phyloP scores from a whole-genome alignment of 805 yeast species.

The Kazachstania taianensis region DNA sequence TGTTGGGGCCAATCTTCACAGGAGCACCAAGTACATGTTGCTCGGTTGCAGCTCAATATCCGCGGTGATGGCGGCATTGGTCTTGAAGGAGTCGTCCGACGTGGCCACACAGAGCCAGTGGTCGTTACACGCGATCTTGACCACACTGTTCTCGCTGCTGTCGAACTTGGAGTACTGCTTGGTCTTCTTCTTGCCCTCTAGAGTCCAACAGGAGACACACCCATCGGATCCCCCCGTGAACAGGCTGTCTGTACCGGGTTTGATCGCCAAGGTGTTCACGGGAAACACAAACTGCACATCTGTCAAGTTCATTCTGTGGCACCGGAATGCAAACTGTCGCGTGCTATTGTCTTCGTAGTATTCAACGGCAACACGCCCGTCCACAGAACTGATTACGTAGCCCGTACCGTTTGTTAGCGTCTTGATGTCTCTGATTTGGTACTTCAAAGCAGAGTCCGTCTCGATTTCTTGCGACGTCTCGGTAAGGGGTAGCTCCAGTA shows the following conservation, averaged over 20 bases:
- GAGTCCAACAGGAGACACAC: constrained; percentile 81
- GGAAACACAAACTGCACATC: constrained; percentile 57
- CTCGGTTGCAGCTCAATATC: constrained; percentile 18
- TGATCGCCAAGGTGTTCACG: constrained; percentile 69
- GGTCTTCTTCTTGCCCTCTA: constrained; percentile 67
- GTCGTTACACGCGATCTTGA: constrained; percentile 28
- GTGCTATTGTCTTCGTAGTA: constrained; percentile 39
- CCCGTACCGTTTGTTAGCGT: constrained; percentile 46
- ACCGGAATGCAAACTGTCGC: constrained; percentile 65
- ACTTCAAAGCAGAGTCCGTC: constrained; percentile 52
- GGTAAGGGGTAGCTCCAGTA: constrained; percentile 11
- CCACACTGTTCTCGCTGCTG: constrained; percentile 34
- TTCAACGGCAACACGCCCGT: constrained; percentile 73
- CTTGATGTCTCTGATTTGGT: constrained; percentile 49
- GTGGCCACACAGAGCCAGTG: constrained; percentile 35
- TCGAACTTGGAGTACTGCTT: constrained; percentile 52
- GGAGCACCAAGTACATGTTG: constrained; percentile 13
- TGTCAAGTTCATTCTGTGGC: constrained; percentile 48
- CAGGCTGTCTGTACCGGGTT: constrained; percentile 66
- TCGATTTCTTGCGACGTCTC: constrained; percentile 3
- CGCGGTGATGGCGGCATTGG: constrained; percentile 20
- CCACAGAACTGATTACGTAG: constrained; percentile 63
- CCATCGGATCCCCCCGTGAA: constrained; percentile 92
- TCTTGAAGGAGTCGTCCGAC: constrained; percentile 41
- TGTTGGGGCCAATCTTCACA: too few relatives aligned